Conservation (phyloP, 1,139 yeast species). For the Suhomyces ambrosiae region DNA sequence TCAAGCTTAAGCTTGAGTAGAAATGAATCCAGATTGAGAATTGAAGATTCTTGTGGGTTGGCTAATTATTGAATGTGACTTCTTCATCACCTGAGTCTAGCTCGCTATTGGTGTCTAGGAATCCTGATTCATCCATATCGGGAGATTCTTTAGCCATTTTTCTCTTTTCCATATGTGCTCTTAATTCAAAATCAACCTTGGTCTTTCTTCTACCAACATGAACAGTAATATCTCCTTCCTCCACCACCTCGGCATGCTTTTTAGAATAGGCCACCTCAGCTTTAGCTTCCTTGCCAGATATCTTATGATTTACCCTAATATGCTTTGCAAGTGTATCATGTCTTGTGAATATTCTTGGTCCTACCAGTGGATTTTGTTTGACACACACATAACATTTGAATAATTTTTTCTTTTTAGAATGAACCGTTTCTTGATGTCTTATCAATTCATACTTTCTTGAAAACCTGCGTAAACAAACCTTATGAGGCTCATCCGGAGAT, state of each 20-base stretch:
- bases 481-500: slow-evolving; percentile 51
- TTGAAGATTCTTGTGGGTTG: slow-evolving; percentile 1
- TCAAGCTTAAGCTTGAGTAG: background rate
- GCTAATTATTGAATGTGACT: slow-evolving; percentile 16
- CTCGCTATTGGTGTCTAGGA: slow-evolving; percentile 19
- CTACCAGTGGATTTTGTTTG: slow-evolving; percentile 53
- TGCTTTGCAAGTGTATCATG: slow-evolving; percentile 95
- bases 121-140: slow-evolving; percentile 21
- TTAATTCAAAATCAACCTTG: slow-evolving; percentile 49
- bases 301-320: slow-evolving; percentile 82
- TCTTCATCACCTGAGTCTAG: slow-evolving; percentile 33
- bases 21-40: slow-evolving; percentile 2
- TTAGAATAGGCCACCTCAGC: slow-evolving; percentile 53
- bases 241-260: slow-evolving; percentile 48
- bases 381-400: slow-evolving; percentile 88
- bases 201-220: slow-evolving; percentile 53
- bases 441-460: slow-evolving; percentile 93
- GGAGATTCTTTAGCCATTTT: slow-evolving; percentile 23
- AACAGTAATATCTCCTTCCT: slow-evolving; percentile 48
- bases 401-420: slow-evolving; percentile 81
- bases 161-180: slow-evolving; percentile 51
- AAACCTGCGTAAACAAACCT: slow-evolving; percentile 76
- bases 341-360: slow-evolving; percentile 80
- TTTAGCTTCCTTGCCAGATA: slow-evolving; percentile 67
- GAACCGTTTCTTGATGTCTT: slow-evolving; percentile 95